Percentiles rank a stretch among this genome's conserved stretches.
phyloP scores from a whole-genome alignment of 345 rosid species.

The Eucalyptus guilfoylei region DNA sequence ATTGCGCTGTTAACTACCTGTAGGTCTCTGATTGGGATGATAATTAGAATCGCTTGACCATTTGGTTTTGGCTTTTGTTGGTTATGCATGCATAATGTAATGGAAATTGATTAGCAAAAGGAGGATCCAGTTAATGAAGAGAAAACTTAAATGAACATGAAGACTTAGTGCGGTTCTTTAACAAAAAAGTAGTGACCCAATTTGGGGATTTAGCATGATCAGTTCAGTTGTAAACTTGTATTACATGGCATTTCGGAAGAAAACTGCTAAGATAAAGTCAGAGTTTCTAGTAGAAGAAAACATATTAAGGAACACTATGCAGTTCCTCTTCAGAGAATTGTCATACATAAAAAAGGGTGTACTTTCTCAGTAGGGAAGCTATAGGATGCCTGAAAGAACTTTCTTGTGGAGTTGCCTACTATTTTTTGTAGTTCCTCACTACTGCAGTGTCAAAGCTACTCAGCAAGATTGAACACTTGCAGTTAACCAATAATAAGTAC shows the following conservation, averaged over 20 bases:
- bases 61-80: not conserved
- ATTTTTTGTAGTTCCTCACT: not conserved
- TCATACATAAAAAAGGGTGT: not conserved
- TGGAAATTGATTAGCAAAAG: not conserved
- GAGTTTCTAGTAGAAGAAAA: not conserved
- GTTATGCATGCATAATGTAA: not conserved
- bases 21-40: not conserved
- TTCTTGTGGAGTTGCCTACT: not conserved
- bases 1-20: not conserved
- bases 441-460: not conserved
- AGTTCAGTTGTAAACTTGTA: too few relatives aligned
- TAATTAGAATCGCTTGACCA: not conserved
- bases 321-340: not conserved
- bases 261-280: not conserved
- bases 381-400: not conserved
- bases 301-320: not conserved
- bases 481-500: not conserved
- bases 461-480: not conserved
- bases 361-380: not conserved
- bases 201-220: too few relatives aligned
- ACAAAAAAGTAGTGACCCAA: too few relatives aligned
- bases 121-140: not conserved
- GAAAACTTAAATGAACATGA: not conserved
- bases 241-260: too few relatives aligned
- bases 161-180: not conserved